Base-by-base conservation (phyloP, 139 green algal species). In the Raphidocelis subcapitata region DNA sequence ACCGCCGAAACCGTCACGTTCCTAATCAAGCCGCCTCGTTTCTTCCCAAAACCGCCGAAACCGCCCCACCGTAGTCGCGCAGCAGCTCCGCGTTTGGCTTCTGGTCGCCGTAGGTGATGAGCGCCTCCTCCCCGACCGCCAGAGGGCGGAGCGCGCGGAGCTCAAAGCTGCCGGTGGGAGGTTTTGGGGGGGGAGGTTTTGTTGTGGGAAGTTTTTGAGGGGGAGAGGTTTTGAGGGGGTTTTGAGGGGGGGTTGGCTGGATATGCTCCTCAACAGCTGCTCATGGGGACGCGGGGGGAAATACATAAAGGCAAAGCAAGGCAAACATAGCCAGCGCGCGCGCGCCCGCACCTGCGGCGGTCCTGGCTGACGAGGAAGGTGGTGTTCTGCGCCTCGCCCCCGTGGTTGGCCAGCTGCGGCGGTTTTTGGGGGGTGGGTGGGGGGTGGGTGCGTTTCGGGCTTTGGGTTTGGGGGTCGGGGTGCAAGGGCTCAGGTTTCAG, bases 361-460 rank as follows among this genome's bases (percentile, higher is more conserved):
- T 85, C 75, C 4, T 31, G 65, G 37, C 60, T 46, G 47, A 86
- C 56, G 60, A 69, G 73, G 29, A 86, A 86, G 0, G 81, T 86
- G 37, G 68, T 31, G 52, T 81, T 82, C 68, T 71, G 24, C 18
- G 23, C 3, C 12, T 28, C 47, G 64, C 71, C 76, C 3, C 44
- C 65, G 65, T 86, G 81, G 65, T 86, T 86, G 47, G 81, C 81
- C 44, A 86, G 70, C 41, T 49, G 41, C 41, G 41, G n/a, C n/a
- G n/a, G n/a, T n/a, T n/a, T n/a, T n/a, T n/a, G n/a, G 12, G 41
- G 41, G 41, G 41, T 49, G 41, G 8, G n/a, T n/a, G n/a, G n/a
- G n/a, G n/a, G n/a, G n/a, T n/a, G n/a, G n/a, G n/a, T n/a, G n/a
- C n/a, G n/a, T n/a, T n/a, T n/a, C n/a, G n/a, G n/a, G n/a, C n/a